A percentile compares a stretch with the other conserved stretches of the same genome.
Conservation (phyloP, 73 alveolate genomes). For the Paramecium biaurelia region DNA sequence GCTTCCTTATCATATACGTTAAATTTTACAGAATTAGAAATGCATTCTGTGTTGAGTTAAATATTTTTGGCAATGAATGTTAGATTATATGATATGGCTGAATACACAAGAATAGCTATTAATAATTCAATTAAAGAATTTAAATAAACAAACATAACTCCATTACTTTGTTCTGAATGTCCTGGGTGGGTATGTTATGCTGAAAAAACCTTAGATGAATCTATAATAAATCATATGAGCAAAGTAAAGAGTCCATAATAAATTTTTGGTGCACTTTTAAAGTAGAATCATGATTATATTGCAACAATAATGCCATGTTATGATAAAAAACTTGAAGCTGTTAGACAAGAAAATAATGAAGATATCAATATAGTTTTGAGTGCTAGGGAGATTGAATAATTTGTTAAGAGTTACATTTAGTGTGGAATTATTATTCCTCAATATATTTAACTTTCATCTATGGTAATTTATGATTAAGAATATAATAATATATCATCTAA, state of each 20-base stretch:
- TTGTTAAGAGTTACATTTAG: constrained; percentile 36
- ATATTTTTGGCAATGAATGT: neutral
- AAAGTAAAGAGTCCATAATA: constrained; percentile 90
- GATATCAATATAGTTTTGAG: constrained; percentile 79
- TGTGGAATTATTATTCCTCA: neutral
- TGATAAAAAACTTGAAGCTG: constrained; percentile 97
- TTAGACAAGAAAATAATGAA: constrained; percentile 61
- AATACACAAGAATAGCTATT: constrained; percentile 44
- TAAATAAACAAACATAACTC: constrained; percentile 50
- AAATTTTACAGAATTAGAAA: constrained; percentile 58
- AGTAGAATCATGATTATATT: constrained; percentile 68
- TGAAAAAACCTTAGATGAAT: constrained; percentile 91
- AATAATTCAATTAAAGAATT: constrained; percentile 73
- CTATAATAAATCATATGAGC: constrained; percentile 85
- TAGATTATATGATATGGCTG: neutral
- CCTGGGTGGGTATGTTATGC: constrained; percentile 99
- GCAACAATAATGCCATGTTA: constrained; percentile 96
- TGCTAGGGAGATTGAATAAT: constrained; percentile 77
- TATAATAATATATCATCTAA: constrained; percentile 69
- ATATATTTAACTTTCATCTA: neutral
- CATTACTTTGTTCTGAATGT: constrained; percentile 91
- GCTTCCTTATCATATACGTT: constrained; percentile 78
- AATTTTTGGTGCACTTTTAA: constrained; percentile 46
- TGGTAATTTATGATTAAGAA: constrained; percentile 45
- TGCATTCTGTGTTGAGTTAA: neutral